These are phyloP conservation scores for Suillus sp. DNA, from an alignment of 768 basidiomycete species.

Conservation along the genomic window DNA sequence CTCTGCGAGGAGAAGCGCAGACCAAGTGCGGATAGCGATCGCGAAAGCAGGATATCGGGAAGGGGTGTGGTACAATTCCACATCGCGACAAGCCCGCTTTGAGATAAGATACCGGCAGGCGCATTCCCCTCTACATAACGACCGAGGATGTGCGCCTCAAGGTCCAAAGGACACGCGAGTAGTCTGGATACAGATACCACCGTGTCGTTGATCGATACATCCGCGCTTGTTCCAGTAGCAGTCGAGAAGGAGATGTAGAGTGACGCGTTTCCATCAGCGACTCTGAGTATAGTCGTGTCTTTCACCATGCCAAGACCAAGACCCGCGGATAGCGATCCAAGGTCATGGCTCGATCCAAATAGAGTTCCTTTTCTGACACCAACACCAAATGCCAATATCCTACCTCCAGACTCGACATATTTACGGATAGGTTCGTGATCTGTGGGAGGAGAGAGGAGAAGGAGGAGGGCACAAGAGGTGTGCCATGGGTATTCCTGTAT, in stretches of 20 bases:
- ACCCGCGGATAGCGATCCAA: slow-evolving; percentile 39
- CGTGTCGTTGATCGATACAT: slow-evolving; percentile 13
- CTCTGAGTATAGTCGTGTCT: slow-evolving; percentile 29
- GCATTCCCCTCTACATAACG: slow-evolving; percentile 14
- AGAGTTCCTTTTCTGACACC: slow-evolving; percentile 53
- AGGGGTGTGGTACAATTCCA: slow-evolving; percentile 35
- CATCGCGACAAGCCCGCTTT: slow-evolving; percentile 27
- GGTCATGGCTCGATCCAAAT: slow-evolving; percentile 41
- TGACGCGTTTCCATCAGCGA: slow-evolving; percentile 25
- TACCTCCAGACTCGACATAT: slow-evolving; percentile 70
- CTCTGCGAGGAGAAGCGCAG: slow-evolving; percentile 16
- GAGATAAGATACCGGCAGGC: slow-evolving; percentile 28
- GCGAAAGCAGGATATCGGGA: slow-evolving; percentile 23
- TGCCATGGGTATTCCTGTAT: slow-evolving; percentile 76
- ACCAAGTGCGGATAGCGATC: slow-evolving; percentile 30
- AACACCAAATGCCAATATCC: slow-evolving; percentile 67
- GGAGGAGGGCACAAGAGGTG: slow-evolving; percentile 71
- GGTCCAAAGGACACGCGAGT: slow-evolving; percentile 22
- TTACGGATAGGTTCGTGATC: slow-evolving; percentile 48
- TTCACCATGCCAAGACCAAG: slow-evolving; percentile 35
- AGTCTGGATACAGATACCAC: slow-evolving; percentile 15
- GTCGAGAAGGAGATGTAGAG: slow-evolving; percentile 32
- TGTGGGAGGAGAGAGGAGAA: slow-evolving; percentile 64
- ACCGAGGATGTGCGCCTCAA: slow-evolving; percentile 25
- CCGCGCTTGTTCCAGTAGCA: slow-evolving; percentile 13